A percentile compares a stretch with the other conserved stretches of the same genome.
Conservation (phyloP, 2,329 filamentous ascomycete genomes). For the Alternaria ethzedia region DNA sequence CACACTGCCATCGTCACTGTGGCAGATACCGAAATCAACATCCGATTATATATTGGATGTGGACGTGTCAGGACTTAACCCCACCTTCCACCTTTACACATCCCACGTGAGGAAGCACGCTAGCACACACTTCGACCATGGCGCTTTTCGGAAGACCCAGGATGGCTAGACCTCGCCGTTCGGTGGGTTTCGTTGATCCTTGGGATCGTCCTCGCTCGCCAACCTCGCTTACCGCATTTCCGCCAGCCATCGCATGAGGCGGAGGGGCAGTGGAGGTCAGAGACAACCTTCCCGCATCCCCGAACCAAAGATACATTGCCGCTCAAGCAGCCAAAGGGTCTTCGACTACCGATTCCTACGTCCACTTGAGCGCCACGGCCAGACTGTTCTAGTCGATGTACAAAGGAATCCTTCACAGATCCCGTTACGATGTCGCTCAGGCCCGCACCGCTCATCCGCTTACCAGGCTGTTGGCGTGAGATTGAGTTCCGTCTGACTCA, state of each 20-base stretch:
- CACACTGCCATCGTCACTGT: neutral
- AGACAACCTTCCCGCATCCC: neutral
- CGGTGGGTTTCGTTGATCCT: neutral
- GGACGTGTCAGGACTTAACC: neutral
- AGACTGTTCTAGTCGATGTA: neutral
- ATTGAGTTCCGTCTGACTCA: conserved; percentile 1
- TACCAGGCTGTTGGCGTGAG: conserved; percentile 6
- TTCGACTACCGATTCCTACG: neutral
- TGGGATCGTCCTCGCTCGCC: neutral
- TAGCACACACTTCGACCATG: neutral
- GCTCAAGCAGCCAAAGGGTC: neutral
- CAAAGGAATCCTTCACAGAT: neutral
- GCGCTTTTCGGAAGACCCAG: neutral
- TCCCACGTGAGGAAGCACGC: neutral
- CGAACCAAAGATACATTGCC: neutral
- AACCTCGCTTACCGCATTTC: neutral
- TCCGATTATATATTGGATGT: neutral
- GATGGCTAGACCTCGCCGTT: neutral
- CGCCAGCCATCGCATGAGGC: neutral
- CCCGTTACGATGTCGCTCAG: neutral
- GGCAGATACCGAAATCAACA: neutral
- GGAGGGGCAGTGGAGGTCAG: neutral
- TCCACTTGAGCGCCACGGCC: neutral
- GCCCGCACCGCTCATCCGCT: neutral
- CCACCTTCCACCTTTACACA: neutral